Percentiles rank a stretch among this genome's conserved stretches.
Evolutionary conservation across 2,329 filamentous ascomycete genomes (phyloP).

Genomic region (Penicillium sp.): DNA sequence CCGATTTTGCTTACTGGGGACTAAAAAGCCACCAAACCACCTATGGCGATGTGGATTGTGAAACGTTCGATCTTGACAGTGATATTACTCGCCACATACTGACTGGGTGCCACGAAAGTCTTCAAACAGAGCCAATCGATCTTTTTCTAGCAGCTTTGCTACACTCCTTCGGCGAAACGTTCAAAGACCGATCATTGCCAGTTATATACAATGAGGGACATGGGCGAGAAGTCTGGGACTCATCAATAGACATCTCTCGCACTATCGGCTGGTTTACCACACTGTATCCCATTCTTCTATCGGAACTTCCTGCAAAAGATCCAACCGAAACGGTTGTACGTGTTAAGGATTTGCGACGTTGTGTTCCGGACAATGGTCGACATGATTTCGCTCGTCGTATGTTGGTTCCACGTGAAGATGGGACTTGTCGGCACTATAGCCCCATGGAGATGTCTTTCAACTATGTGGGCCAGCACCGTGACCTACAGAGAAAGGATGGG

Average conservation of each 20-base stretch:
- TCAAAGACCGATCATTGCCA: slow-evolving; percentile 34
- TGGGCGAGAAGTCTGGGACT: slow-evolving; percentile 41
- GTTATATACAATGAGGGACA: slow-evolving; percentile 44
- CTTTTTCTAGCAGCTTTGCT: slow-evolving; percentile 33
- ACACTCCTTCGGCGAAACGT: slow-evolving; percentile 39
- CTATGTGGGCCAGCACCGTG: slow-evolving; percentile 35
- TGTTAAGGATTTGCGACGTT: slow-evolving; percentile 34
- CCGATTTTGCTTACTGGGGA: slow-evolving; percentile 32
- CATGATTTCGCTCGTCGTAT: slow-evolving; percentile 32
- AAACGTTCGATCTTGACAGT: slow-evolving; percentile 28
- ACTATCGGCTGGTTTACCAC: slow-evolving; percentile 48
- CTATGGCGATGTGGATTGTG: slow-evolving; percentile 31
- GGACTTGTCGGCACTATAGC: slow-evolving; percentile 31
- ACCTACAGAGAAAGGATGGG: slow-evolving; percentile 39
- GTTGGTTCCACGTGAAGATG: slow-evolving; percentile 26
- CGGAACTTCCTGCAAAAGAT: slow-evolving; percentile 20
- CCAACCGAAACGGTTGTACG: slow-evolving; percentile 27
- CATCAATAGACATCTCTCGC: slow-evolving; percentile 41
- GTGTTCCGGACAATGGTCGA: slow-evolving; percentile 33
- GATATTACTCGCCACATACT: too few species aligned
- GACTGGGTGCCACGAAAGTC: slow-evolving; percentile 26
- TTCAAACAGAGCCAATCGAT: slow-evolving; percentile 33
- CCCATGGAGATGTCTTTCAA: slow-evolving; percentile 40
- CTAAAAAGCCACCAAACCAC: slow-evolving; percentile 23
- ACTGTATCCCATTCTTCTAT: slow-evolving; percentile 38